phyloP scores from a whole-genome alignment of 2,329 filamentous ascomycete species.

The Ascochyta rabiei region DNA sequence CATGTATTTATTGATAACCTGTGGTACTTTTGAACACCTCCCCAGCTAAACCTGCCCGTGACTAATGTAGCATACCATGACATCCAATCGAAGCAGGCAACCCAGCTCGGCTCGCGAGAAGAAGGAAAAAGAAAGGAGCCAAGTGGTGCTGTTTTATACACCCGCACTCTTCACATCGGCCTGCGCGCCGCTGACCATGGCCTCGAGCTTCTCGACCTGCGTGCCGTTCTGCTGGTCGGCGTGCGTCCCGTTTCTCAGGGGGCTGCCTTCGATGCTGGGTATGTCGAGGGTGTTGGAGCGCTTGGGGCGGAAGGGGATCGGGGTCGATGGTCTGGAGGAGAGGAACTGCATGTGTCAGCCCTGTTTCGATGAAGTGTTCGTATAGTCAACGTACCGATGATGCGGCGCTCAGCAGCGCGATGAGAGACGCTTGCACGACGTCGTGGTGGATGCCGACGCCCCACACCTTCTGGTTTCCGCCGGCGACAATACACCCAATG shows the following conservation, averaged over 20 bases:
- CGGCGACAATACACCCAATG: conserved; percentile 80
- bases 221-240: conserved; percentile 18
- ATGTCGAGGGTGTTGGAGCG: conserved; percentile 57
- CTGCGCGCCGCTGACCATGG: conserved; percentile 34
- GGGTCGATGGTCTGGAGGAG: conserved; percentile 71
- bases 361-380: background rate
- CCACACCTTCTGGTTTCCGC: conserved; percentile 77
- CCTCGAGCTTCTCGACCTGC: conserved; percentile 38
- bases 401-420: conserved; percentile 83
- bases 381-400: conserved; percentile 71
- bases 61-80: too few relatives aligned
- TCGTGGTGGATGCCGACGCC: conserved; percentile 92
- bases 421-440: conserved; percentile 86
- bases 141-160: conserved; percentile 3
- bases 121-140: background rate
- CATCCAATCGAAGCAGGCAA: too few relatives aligned
- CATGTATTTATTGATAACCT: too few relatives aligned
- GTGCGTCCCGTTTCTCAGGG: conserved; percentile 13
- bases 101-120: too few relatives aligned
- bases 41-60: too few relatives aligned
- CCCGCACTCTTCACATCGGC: conserved; percentile 28
- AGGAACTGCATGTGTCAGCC: conserved; percentile 65
- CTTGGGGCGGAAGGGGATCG: conserved; percentile 66
- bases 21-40: too few relatives aligned
- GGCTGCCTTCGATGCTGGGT: conserved; percentile 36